These are phyloP conservation scores for Penicillium fuscoglaucum DNA, from an alignment of 2,329 filamentous ascomycete genomes.

Conservation along the genomic window DNA sequence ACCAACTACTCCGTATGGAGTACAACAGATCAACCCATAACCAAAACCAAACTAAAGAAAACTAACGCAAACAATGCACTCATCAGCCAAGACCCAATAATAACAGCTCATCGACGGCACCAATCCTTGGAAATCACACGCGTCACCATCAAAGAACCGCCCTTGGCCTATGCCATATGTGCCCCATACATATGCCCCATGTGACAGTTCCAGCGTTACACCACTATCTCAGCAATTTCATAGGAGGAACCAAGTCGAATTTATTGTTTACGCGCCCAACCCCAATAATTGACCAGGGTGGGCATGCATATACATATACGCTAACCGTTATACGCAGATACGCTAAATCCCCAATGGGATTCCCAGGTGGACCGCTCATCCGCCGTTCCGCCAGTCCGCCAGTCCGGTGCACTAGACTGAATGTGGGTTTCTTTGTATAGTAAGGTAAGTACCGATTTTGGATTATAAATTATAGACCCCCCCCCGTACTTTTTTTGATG, in stretches of 20 bases:
- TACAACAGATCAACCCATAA: neutral
- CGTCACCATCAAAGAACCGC: neutral
- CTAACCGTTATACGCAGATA: neutral
- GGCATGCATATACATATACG: neutral
- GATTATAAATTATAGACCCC: neutral
- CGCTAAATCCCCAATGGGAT: slow-evolving; percentile 1
- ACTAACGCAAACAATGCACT: neutral
- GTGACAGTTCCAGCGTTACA: slow-evolving; percentile 3
- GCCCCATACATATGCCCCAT: neutral
- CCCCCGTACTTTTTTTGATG: neutral
- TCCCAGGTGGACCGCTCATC: neutral
- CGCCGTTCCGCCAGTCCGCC: slow-evolving; percentile 8
- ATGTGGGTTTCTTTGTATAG: neutral
- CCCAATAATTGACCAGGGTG: neutral
- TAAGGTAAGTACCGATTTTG: too few species aligned
- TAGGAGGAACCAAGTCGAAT: neutral
- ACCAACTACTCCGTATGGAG: too few species aligned
- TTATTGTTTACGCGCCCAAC: neutral
- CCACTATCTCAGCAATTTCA: neutral
- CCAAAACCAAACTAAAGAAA: too few species aligned
- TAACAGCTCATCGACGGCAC: neutral
- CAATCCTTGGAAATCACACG: neutral
- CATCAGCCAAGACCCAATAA: neutral
- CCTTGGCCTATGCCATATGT: neutral
- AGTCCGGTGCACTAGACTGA: neutral